These are phyloP conservation scores for Arthrobotrys conoides DNA, from an alignment of 2,329 filamentous ascomycete species.

Conservation along the genomic window DNA sequence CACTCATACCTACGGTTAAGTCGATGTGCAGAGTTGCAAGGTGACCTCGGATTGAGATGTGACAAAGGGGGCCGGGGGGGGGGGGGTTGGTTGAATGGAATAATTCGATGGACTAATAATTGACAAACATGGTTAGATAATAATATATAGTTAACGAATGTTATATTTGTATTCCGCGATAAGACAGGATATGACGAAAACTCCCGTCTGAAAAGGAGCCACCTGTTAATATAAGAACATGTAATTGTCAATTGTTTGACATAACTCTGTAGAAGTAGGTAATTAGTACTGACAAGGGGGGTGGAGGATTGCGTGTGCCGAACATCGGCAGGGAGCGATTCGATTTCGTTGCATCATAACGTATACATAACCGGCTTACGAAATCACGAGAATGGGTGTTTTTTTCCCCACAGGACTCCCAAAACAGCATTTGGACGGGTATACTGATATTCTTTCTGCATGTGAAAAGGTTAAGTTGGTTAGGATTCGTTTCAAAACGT, in stretches of 20 bases:
- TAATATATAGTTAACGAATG: no score
- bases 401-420: no score
- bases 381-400: conserved; percentile 14
- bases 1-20: no score
- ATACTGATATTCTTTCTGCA: neutral
- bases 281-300: neutral
- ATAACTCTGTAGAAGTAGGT: no score
- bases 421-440: no score
- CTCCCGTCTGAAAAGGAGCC: neutral
- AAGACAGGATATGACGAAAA: neutral
- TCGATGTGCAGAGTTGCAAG: no score
- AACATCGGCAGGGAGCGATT: conserved; percentile 50
- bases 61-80: no score
- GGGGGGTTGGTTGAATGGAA: neutral
- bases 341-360: conserved; percentile 10
- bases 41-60: neutral
- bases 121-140: conserved; percentile 7
- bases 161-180: conserved; percentile 4
- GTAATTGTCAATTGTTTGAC: no score
- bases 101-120: conserved; percentile 10
- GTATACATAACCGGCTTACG: neutral
- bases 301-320: conserved; percentile 14
- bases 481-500: conserved; percentile 34
- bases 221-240: no score
- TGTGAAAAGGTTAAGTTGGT: conserved; percentile 1